These are phyloP conservation scores for Pezicula carpinea DNA, from an alignment of 2,329 filamentous ascomycete genomes.

Conservation along the genomic window DNA sequence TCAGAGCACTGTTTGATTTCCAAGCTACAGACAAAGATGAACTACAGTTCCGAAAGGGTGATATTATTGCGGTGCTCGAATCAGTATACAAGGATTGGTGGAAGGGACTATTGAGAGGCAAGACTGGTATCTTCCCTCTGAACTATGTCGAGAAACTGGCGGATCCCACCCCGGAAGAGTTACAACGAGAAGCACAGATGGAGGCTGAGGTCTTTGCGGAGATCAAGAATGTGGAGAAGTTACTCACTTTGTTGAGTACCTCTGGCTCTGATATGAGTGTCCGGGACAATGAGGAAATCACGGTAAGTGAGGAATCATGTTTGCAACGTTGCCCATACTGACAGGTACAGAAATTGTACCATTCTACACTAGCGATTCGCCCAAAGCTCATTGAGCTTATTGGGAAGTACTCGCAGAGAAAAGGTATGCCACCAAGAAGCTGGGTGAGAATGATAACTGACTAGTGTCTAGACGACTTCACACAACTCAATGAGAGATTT, in stretches of 20 bases:
- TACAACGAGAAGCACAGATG: constrained; percentile 95
- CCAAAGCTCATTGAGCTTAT: constrained; percentile 98
- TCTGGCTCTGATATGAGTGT: constrained; percentile 74
- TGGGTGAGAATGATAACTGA: constrained; percentile 12
- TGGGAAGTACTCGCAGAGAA: constrained; percentile 98
- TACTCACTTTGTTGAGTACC: constrained; percentile 87
- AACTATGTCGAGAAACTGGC: constrained; percentile 98
- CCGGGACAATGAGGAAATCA: constrained; percentile 96
- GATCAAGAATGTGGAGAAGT: constrained; percentile 72
- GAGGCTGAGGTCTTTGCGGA: constrained; percentile 76
- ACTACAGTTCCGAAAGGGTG: constrained; percentile 92
- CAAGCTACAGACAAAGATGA: constrained; percentile 90
- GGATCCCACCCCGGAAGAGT: constrained; percentile 88
- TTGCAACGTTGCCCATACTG: constrained; percentile 17
- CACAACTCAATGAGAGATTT: constrained; percentile 97
- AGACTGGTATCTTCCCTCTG: constrained; percentile 95
- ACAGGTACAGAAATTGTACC: constrained; percentile 65
- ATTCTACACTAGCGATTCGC: constrained; percentile 88
- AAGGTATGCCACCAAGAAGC: constrained; percentile 53
- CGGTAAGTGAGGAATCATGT: constrained; percentile 42
- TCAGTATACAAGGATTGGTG: constrained; percentile 99
- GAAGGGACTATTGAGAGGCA: constrained; percentile 89
- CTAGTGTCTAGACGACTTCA: constrained; percentile 78
- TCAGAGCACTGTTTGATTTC: constrained; percentile 92
- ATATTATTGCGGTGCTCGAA: constrained; percentile 94